Percentiles rank a stretch among this genome's conserved stretches.
phyloP scores from a whole-genome alignment of 805 yeast genomes.

The Wickerhamomyces queroliae region DNA sequence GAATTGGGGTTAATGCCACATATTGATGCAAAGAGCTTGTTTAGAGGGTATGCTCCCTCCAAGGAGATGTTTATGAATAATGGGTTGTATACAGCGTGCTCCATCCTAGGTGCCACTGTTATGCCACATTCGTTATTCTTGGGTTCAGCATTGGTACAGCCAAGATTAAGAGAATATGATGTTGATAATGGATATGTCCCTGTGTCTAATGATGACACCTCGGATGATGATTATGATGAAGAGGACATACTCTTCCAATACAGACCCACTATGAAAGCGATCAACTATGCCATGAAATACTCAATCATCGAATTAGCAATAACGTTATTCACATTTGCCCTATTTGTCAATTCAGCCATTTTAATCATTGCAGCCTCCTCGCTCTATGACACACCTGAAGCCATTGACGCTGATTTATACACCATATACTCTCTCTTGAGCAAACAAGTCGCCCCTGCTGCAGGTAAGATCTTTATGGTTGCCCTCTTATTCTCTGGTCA shows the following conservation, averaged over 20 bases:
- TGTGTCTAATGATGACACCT: conserved; percentile 19
- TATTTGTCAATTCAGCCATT: conserved; percentile 83
- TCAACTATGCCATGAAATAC: conserved; percentile 63
- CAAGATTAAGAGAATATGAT: conserved; percentile 74
- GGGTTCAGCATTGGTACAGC: conserved; percentile 85
- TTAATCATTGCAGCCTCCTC: conserved; percentile 79
- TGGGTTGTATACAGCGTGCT: conserved; percentile 70
- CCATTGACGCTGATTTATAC: conserved; percentile 74
- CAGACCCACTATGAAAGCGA: conserved; percentile 68
- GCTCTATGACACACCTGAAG: conserved; percentile 62
- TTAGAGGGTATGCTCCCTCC: conserved; percentile 70
- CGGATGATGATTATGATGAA: conserved; percentile 20
- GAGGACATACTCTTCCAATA: conserved; percentile 37
- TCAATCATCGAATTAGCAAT: conserved; percentile 66
- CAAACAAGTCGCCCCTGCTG: conserved; percentile 58
- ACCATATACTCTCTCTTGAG: conserved; percentile 66
- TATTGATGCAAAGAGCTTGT: conserved; percentile 37
- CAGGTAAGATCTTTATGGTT: conserved; percentile 79
- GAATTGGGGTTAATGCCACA: conserved; percentile 55
- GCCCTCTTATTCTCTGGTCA: conserved; percentile 84
- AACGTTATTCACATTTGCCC: conserved; percentile 72
- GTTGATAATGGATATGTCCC: conserved; percentile 44
- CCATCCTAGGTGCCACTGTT: conserved; percentile 88
- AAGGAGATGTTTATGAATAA: conserved; percentile 43
- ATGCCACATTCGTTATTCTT: conserved; percentile 88